Percentiles rank a stretch among this genome's conserved stretches.
Conservation (phyloP, 768 basidiomycete species). For the Tulasnella sp. region DNA sequence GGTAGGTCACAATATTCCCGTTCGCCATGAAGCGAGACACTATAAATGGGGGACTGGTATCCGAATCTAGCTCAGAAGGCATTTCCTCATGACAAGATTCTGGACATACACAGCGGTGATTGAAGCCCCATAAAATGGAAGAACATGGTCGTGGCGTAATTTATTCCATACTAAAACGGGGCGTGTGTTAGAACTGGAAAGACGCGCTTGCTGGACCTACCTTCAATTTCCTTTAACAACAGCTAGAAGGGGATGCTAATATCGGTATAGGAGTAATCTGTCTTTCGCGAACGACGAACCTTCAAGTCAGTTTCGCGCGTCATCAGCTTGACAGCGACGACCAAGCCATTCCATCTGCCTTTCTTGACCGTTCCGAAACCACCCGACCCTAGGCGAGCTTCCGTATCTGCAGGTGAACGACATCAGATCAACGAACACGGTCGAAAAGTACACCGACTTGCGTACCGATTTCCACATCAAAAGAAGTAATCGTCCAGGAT, state of each 20-base stretch:
- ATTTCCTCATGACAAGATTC: neutral
- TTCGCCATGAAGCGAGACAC: neutral
- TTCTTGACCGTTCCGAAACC: neutral
- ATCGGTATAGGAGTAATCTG: neutral
- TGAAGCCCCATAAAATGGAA: neutral
- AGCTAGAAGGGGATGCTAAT: neutral
- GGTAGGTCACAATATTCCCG: neutral
- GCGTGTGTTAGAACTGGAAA: neutral
- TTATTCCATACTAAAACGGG: neutral
- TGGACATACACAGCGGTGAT: neutral
- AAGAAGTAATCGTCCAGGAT: neutral
- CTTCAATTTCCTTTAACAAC: neutral
- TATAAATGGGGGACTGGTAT: neutral
- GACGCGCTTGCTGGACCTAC: neutral
- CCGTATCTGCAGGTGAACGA: neutral
- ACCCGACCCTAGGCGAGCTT: neutral
- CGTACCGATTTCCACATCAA: neutral
- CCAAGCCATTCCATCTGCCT: neutral
- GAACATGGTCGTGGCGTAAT: neutral
- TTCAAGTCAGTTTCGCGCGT: neutral
- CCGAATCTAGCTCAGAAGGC: neutral
- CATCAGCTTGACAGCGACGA: neutral
- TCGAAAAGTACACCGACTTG: neutral
- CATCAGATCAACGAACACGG: neutral
- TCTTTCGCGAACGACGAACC: neutral